phyloP scores from a whole-genome alignment of 495 filamentous ascomycete species.

The Neurospora hispaniola region DNA sequence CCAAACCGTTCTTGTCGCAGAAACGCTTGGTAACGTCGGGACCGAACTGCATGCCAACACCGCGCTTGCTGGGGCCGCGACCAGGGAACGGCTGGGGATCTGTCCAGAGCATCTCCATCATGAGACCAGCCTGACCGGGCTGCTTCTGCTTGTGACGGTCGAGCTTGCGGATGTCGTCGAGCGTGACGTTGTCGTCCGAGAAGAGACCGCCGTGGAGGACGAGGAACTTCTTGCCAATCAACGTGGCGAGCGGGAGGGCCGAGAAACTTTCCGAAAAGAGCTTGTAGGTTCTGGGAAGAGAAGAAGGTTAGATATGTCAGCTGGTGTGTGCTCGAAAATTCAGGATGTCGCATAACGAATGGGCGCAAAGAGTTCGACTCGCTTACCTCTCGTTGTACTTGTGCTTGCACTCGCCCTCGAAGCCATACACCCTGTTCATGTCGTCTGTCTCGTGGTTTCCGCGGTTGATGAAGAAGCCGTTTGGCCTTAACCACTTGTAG shows the following conservation, averaged over 20 bases:
- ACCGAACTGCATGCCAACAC: constrained; percentile 92
- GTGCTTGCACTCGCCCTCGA: constrained; percentile 94
- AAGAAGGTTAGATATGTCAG: constrained; percentile 8
- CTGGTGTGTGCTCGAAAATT: background rate
- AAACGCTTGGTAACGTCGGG: constrained; percentile 95
- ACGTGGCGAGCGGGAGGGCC: constrained; percentile 80
- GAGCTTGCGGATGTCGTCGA: constrained; percentile 89
- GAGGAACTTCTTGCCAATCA: constrained; percentile 86
- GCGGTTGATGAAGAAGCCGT: constrained; percentile 87
- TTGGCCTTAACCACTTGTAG: constrained; percentile 90
- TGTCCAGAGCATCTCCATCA: constrained; percentile 99
- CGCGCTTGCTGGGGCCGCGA: constrained; percentile 89
- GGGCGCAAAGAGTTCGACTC: background rate
- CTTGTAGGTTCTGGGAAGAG: constrained; percentile 58
- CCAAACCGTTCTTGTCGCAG: constrained; percentile 89
- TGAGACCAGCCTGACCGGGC: constrained; percentile 88
- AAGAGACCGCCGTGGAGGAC: constrained; percentile 94
- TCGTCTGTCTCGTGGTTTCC: constrained; percentile 99
- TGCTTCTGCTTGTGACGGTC: constrained; percentile 88
- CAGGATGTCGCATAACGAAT: background rate
- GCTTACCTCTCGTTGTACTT: constrained; percentile 82
- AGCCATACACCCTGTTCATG: constrained; percentile 98
- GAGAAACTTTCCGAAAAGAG: constrained; percentile 98
- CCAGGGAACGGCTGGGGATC: constrained; percentile 82
- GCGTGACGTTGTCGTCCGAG: constrained; percentile 85